These are phyloP conservation scores for Somion occarium DNA, from an alignment of 1,284 basidiomycete genomes.

Conservation along the genomic window DNA sequence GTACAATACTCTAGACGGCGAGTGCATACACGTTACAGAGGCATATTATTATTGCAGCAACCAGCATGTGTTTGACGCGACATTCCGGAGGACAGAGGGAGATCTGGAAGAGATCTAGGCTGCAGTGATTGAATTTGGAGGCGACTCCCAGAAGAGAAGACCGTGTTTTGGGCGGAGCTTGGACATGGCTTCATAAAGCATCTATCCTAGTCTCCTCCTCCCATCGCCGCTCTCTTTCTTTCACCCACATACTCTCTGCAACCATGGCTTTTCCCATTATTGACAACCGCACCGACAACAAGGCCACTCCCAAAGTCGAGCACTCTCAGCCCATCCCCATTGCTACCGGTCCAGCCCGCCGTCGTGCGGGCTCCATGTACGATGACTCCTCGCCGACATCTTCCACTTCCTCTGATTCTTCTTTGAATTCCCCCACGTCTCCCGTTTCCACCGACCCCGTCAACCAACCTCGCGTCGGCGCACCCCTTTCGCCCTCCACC, in stretches of 20 bases:
- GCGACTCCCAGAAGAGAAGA: not conserved
- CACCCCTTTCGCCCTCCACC: constrained; percentile 35
- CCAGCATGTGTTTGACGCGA: not conserved
- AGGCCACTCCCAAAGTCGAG: constrained; percentile 14
- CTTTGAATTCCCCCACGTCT: constrained; percentile 42
- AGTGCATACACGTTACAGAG: not conserved
- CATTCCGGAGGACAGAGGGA: not conserved
- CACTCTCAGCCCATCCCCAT: constrained; percentile 68
- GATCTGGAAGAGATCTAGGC: not conserved
- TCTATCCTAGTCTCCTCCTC: not conserved
- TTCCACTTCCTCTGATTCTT: constrained; percentile 34
- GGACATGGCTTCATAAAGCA: not conserved
- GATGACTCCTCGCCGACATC: constrained; percentile 28
- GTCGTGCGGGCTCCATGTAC: constrained; percentile 46
- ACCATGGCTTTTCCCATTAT: constrained; percentile 14
- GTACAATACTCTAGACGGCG: not conserved
- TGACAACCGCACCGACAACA: constrained; percentile 14
- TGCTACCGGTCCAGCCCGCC: constrained; percentile 25
- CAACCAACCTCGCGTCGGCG: constrained; percentile 20
- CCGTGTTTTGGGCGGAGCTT: constrained; percentile 1
- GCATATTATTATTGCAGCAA: not conserved
- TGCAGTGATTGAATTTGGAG: not conserved
- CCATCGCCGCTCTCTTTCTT: constrained; percentile 3
- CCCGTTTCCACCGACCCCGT: constrained; percentile 42
- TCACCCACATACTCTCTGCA: not conserved